Conservation (phyloP, 2,329 filamentous ascomycete species). For the Alternaria gaisen region DNA sequence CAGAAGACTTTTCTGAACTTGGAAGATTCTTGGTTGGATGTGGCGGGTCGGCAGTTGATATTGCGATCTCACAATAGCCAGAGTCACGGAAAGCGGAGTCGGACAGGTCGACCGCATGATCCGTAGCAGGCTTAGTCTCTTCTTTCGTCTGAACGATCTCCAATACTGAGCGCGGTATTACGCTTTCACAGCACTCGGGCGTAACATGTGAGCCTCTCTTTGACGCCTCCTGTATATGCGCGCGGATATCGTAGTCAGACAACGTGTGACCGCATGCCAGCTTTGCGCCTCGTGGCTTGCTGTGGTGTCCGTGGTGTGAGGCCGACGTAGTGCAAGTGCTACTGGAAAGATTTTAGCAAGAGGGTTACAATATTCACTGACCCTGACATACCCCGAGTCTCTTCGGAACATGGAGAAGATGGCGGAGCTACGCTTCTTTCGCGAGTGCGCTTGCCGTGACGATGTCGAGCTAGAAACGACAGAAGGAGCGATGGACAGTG, state of each 20-base stretch:
- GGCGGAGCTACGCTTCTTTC: slow-evolving; percentile 41
- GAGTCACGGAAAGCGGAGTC: slow-evolving; percentile 30
- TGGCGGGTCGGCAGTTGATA: slow-evolving; percentile 33
- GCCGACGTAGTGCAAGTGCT: slow-evolving; percentile 40
- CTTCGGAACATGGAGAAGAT: slow-evolving; percentile 47
- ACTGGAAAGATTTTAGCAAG: slow-evolving; percentile 24
- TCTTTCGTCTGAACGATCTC: slow-evolving; percentile 50
- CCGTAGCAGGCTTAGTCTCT: slow-evolving; percentile 46
- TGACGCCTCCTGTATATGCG: slow-evolving; percentile 49
- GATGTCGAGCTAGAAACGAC: slow-evolving; percentile 35
- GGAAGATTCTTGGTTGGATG: slow-evolving; percentile 12
- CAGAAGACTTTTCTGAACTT: slow-evolving; percentile 17
- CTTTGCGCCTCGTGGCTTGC: slow-evolving; percentile 35
- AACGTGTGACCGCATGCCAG: slow-evolving; percentile 45
- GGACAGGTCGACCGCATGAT: background rate
- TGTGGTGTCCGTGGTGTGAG: slow-evolving; percentile 35
- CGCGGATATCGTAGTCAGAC: slow-evolving; percentile 37
- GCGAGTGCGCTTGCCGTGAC: slow-evolving; percentile 22
- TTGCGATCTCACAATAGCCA: slow-evolving; percentile 39
- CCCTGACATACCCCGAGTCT: slow-evolving; percentile 37
- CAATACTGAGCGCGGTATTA: slow-evolving; percentile 52
- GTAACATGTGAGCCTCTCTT: slow-evolving; percentile 39
- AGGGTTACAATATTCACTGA: background rate
- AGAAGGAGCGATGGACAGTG: slow-evolving; percentile 30
- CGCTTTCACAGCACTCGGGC: slow-evolving; percentile 54